Evolutionary conservation across 768 basidiomycete genomes (phyloP).

Genomic region (Podaxis sp.): DNA sequence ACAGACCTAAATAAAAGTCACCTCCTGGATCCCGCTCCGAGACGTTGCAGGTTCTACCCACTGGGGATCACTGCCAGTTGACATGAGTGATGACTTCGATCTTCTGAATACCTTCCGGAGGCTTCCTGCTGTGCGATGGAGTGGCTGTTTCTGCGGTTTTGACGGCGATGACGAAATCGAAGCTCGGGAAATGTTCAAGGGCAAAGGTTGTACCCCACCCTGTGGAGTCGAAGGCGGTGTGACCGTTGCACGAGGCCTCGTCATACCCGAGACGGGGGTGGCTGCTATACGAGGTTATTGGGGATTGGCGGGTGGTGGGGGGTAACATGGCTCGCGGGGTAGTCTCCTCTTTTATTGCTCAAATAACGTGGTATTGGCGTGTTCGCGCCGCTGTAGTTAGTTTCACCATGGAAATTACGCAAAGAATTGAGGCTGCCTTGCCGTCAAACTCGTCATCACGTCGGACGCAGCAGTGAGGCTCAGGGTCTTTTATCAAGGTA

Average conservation of each 20-base stretch:
- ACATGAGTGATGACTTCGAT: neutral
- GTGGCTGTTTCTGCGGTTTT: neutral
- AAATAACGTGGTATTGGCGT: neutral
- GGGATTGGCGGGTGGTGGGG: neutral
- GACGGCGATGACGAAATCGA: neutral
- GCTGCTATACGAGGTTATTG: neutral
- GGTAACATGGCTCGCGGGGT: no score
- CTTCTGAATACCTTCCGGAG: slow-evolving; percentile 17
- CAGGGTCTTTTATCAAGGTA: neutral
- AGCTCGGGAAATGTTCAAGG: neutral
- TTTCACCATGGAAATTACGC: neutral
- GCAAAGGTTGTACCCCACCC: neutral
- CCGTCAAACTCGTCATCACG: no score
- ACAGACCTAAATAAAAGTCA: neutral
- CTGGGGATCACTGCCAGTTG: neutral
- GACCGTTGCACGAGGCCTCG: neutral
- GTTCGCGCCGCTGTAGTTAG: neutral
- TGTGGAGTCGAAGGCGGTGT: neutral
- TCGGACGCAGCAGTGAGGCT: no score
- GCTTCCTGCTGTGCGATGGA: neutral
- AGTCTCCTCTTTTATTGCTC: neutral
- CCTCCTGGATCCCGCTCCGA: neutral
- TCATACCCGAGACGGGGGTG: neutral
- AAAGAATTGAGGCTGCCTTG: no score
- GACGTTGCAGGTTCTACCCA: neutral